Evolutionary conservation across 2,329 filamentous ascomycete species (phyloP).

Genomic region (Aspergillus amoenus): DNA sequence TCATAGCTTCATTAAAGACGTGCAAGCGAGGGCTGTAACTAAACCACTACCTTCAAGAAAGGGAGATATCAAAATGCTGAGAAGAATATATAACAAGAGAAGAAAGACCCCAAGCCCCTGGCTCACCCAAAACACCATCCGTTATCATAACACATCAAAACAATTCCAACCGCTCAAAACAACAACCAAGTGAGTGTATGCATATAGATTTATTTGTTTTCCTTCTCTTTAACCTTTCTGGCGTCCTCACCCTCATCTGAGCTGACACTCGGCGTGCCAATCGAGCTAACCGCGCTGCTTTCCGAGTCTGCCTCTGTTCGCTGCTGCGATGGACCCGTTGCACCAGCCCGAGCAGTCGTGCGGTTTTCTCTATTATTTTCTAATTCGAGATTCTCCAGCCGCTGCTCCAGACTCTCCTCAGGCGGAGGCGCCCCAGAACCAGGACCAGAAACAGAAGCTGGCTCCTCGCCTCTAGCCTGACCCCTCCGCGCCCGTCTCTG

Average conservation of each 20-base stretch:
- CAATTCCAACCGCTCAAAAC: neutral
- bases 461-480: neutral
- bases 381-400: slow-evolving; percentile 21
- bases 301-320: slow-evolving; percentile 13
- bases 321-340: neutral
- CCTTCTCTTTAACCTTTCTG: neutral
- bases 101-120: neutral
- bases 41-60: neutral
- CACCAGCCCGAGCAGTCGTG: slow-evolving; percentile 13
- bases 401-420: slow-evolving; percentile 20
- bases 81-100: neutral
- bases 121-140: neutral
- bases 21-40: neutral
- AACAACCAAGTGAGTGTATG: neutral
- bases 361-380: slow-evolving; percentile 15
- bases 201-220: neutral
- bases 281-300: slow-evolving; percentile 20
- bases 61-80: neutral
- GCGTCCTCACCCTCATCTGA: slow-evolving; percentile 13
- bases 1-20: neutral
- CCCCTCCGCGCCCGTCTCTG: slow-evolving; percentile 15
- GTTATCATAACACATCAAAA: neutral
- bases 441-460: neutral
- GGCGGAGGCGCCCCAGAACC: neutral
- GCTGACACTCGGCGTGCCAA: slow-evolving; percentile 20